phyloP scores from a whole-genome alignment of 2,329 filamentous ascomycete genomes.

The Colletotrichum coccodes region DNA sequence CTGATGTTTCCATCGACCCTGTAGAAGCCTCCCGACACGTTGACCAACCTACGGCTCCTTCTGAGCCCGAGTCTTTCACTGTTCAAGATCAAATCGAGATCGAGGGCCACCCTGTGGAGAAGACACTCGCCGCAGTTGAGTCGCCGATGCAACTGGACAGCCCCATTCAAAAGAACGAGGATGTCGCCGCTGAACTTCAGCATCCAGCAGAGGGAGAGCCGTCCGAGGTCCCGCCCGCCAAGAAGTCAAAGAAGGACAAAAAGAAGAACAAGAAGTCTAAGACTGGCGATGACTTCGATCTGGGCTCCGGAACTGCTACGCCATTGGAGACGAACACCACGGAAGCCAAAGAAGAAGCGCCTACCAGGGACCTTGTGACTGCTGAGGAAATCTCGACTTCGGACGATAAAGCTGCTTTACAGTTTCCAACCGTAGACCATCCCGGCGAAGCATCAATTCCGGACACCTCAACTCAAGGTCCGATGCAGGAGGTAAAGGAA shows the following conservation, averaged over 20 bases:
- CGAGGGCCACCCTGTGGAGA: background rate
- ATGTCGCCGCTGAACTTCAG: background rate
- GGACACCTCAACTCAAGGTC: background rate
- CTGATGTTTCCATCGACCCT: background rate
- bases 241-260: conserved; percentile 36
- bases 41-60: background rate
- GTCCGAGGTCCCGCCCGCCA: background rate
- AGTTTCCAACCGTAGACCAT: background rate
- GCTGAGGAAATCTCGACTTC: background rate
- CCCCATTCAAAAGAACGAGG: background rate
- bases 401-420: background rate
- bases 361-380: background rate
- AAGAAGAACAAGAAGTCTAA: conserved; percentile 29
- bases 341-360: background rate
- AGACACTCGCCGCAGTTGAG: background rate
- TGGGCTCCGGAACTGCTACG: conserved; percentile 15
- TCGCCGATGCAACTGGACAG: background rate
- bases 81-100: background rate
- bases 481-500: background rate
- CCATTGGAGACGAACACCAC: conserved; percentile 8
- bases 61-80: background rate
- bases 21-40: background rate
- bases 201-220: background rate
- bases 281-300: conserved; percentile 7
- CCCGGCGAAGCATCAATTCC: background rate